Conservation (phyloP, 2,329 filamentous ascomycete species). For the Sporothrix humicola region DNA sequence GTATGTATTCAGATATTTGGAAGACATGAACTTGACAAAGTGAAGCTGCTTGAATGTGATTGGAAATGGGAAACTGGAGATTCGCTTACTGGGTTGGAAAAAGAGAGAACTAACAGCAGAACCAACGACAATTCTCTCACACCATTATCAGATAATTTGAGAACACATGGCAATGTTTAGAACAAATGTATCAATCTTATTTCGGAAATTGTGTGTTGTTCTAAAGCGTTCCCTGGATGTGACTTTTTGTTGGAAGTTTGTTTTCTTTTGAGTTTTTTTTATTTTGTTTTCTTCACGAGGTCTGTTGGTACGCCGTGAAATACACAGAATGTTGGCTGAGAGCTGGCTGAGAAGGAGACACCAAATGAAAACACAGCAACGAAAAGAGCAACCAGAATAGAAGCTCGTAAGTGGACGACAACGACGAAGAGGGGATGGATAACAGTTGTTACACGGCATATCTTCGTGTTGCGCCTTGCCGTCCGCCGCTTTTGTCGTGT, state of each 20-base stretch:
- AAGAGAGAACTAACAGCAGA: background rate
- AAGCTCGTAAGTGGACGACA: background rate
- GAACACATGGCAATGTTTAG: background rate
- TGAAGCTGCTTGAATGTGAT: background rate
- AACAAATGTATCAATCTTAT: too few relatives aligned
- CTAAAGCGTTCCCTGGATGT: background rate
- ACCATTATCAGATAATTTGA: background rate
- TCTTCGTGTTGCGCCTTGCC: conserved; percentile 2
- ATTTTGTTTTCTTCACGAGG: background rate
- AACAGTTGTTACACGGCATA: conserved; percentile 1
- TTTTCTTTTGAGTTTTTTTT: background rate
- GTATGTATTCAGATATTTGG: background rate
- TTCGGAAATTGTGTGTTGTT: too few relatives aligned
- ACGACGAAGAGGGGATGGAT: background rate
- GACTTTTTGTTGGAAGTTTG: background rate
- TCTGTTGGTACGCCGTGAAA: background rate
- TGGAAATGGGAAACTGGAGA: background rate
- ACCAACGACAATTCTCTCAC: background rate
- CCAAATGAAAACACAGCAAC: background rate
- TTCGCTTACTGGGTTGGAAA: background rate
- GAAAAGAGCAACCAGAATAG: too few relatives aligned
- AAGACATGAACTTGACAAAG: background rate
- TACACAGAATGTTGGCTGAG: background rate
- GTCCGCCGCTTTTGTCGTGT: too few relatives aligned
- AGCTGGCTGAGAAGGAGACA: background rate